These are phyloP conservation scores for Breynia disticha DNA, from an alignment of 441 rosid species.

Conservation along the genomic window DNA sequence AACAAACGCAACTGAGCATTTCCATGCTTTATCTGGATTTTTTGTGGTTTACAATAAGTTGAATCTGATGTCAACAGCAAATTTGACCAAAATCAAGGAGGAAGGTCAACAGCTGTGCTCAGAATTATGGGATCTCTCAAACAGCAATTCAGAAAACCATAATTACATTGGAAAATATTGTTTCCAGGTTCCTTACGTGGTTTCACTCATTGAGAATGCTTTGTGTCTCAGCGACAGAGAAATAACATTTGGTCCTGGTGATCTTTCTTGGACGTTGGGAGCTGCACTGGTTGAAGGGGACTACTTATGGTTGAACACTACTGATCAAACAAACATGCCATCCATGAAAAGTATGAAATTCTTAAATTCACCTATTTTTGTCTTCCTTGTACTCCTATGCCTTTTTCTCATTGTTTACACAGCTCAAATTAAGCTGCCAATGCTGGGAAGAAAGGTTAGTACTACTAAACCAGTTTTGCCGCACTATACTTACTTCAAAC, in stretches of 20 bases:
- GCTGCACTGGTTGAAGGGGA: slow-evolving; percentile 47
- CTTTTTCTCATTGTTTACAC: slow-evolving; percentile 28
- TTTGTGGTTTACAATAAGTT: slow-evolving; percentile 32
- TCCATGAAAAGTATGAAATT: slow-evolving; percentile 11
- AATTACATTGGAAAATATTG: slow-evolving; percentile 29
- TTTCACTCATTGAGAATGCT: slow-evolving; percentile 34
- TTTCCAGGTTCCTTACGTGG: slow-evolving; percentile 41
- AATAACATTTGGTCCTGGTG: slow-evolving; percentile 42
- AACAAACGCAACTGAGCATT: slow-evolving; percentile 17
- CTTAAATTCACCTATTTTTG: slow-evolving; percentile 23
- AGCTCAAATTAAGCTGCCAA: slow-evolving; percentile 37
- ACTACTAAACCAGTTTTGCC: slow-evolving; percentile 27
- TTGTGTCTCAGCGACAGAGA: slow-evolving; percentile 29
- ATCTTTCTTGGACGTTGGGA: slow-evolving; percentile 61
- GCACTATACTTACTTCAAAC: slow-evolving; percentile 29
- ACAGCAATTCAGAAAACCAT: slow-evolving; percentile 15
- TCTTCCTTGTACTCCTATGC: slow-evolving; percentile 29
- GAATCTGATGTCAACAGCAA: slow-evolving; percentile 31
- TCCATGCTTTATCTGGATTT: slow-evolving; percentile 58
- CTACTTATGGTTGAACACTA: slow-evolving; percentile 18
- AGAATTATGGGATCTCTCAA: slow-evolving; percentile 19
- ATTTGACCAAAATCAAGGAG: slow-evolving; percentile 32
- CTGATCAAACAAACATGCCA: slow-evolving; percentile 8
- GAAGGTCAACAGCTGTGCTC: slow-evolving; percentile 41
- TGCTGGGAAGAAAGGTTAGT: slow-evolving; percentile 29